Conservation (phyloP, 2,329 filamentous ascomycete species). For the Fusarium kyushuense region DNA sequence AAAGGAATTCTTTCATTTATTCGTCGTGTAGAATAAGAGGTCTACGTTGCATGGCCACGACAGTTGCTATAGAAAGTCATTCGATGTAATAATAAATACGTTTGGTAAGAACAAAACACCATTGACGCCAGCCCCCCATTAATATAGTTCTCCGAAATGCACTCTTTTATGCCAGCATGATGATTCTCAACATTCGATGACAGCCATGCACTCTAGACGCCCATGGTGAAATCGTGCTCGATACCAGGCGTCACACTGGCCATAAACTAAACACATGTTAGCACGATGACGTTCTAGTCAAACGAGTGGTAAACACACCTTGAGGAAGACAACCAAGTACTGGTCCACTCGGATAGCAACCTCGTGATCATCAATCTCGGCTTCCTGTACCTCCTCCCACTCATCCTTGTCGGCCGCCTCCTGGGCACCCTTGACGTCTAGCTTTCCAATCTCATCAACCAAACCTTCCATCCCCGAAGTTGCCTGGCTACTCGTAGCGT, state of each 20-base stretch:
- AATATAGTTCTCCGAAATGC: conserved; percentile 16
- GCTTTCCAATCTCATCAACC: conserved; percentile 80
- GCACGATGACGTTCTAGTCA: background rate
- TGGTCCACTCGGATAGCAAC: conserved; percentile 89
- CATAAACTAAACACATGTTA: conserved; percentile 68
- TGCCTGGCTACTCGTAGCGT: conserved; percentile 39
- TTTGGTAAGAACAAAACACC: conserved; percentile 34
- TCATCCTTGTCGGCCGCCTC: conserved; percentile 68
- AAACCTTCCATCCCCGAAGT: conserved; percentile 80
- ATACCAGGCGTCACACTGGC: conserved; percentile 95
- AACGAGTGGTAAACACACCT: conserved; percentile 64
- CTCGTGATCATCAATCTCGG: conserved; percentile 74
- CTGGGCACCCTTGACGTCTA: conserved; percentile 68
- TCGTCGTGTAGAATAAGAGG: conserved; percentile 22
- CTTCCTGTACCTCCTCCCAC: conserved; percentile 74
- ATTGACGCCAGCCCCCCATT: conserved; percentile 37
- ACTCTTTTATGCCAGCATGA: conserved; percentile 2
- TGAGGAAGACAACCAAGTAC: conserved; percentile 87
- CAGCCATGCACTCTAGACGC: conserved; percentile 30
- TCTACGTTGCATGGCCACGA: conserved; percentile 25
- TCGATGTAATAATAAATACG: background rate
- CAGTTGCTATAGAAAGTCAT: background rate
- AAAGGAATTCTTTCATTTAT: background rate
- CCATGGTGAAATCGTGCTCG: conserved; percentile 45
- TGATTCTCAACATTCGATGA: background rate